Conservation (phyloP, 2,329 filamentous ascomycete species). For the Plectosphaerella sp. region DNA sequence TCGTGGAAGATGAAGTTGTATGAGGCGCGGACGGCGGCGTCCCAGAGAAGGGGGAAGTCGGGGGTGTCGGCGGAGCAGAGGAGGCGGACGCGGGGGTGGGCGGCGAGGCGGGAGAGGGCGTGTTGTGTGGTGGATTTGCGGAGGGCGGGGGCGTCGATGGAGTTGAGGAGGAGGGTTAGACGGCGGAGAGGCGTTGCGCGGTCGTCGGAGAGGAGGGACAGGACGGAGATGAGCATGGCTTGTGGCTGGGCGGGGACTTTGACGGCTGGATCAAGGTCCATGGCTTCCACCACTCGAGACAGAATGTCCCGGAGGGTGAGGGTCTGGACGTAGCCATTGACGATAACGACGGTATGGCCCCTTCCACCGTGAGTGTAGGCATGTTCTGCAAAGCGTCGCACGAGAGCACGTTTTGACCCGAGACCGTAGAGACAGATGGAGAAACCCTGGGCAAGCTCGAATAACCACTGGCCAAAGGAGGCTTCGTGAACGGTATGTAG, state of each 20-base stretch:
- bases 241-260: constrained; percentile 57
- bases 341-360: constrained; percentile 65
- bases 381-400: constrained; percentile 71
- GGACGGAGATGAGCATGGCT: constrained; percentile 64
- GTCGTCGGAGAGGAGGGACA: constrained; percentile 52
- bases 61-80: constrained; percentile 83
- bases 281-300: constrained; percentile 60
- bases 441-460: constrained; percentile 84
- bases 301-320: constrained; percentile 67
- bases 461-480: constrained; percentile 87
- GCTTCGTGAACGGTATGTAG: constrained; percentile 71
- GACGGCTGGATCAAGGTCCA: constrained; percentile 50
- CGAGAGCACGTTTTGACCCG: constrained; percentile 77
- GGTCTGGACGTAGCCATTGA: constrained; percentile 77
- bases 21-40: constrained; percentile 74
- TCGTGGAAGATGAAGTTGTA: constrained; percentile 92
- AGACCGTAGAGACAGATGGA: constrained; percentile 89
- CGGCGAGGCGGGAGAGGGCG: constrained; percentile 70
- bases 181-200: constrained; percentile 57
- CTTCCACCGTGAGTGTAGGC: constrained; percentile 41
- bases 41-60: constrained; percentile 85
- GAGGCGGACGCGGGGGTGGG: constrained; percentile 67
- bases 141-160: constrained; percentile 75
- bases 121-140: constrained; percentile 67
- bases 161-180: constrained; percentile 75